A percentile compares a stretch with the other conserved stretches of the same genome.
phyloP scores from a whole-genome alignment of 2,329 filamentous ascomycete species.

The Pseudogymnoascus sp. region DNA sequence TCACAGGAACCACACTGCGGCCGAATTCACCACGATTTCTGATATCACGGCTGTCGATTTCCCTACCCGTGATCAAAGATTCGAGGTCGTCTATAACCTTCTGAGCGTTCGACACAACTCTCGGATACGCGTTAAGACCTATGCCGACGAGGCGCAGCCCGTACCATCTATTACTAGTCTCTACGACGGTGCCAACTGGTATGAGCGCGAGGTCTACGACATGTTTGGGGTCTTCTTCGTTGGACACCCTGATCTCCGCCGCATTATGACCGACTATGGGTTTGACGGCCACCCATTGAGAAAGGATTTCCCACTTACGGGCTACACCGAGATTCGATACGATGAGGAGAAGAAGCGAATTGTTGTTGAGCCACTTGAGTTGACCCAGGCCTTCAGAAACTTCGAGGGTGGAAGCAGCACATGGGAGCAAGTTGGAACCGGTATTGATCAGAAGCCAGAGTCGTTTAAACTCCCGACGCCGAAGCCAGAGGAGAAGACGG shows the following conservation, averaged over 20 bases:
- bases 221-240: constrained; percentile 96
- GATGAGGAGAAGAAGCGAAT: constrained; percentile 99
- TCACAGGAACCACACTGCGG: constrained; percentile 74
- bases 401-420: constrained; percentile 81
- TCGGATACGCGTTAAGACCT: constrained; percentile 95
- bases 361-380: constrained; percentile 91
- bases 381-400: constrained; percentile 97
- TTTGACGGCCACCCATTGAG: constrained; percentile 96
- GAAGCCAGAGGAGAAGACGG: constrained; percentile 87
- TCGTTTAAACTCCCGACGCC: constrained; percentile 90
- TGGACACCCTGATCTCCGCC: constrained; percentile 86
- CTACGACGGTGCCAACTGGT: constrained; percentile 97
- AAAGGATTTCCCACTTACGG: constrained; percentile 96
- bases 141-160: constrained; percentile 90
- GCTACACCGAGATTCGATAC: constrained; percentile 95
- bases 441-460: constrained; percentile 73
- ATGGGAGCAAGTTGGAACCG: constrained; percentile 65
- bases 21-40: constrained; percentile 90
- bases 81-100: constrained; percentile 97
- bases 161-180: constrained; percentile 81
- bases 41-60: constrained; percentile 94
- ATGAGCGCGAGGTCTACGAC: constrained; percentile 96
- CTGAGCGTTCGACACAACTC: constrained; percentile 94
- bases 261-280: constrained; percentile 99
- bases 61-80: constrained; percentile 88